Evolutionary conservation across 1,284 basidiomycete species (phyloP).

Genomic region (Ganoderma multipileum): DNA sequence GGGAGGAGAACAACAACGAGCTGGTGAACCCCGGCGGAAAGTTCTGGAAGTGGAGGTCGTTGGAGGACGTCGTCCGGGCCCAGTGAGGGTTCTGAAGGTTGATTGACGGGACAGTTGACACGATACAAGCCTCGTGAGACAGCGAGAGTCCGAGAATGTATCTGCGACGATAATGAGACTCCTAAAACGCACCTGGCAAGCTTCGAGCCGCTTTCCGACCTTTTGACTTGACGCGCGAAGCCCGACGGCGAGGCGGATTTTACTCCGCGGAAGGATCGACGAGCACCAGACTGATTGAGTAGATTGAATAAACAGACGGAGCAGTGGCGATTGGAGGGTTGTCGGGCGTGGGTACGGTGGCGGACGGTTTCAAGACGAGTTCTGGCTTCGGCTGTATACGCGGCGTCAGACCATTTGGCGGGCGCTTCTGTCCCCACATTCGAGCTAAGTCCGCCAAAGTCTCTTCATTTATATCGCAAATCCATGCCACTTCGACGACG

Average conservation of each 20-base stretch:
- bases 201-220: neutral
- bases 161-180: neutral
- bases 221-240: neutral
- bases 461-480: neutral
- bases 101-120: neutral
- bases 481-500: neutral
- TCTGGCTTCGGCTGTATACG: neutral
- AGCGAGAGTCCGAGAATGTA: neutral
- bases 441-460: neutral
- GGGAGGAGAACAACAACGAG: slow-evolving; percentile 36
- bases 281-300: neutral
- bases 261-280: neutral
- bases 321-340: neutral
- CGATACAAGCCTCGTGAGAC: neutral
- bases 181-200: neutral
- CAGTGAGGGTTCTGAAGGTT: slow-evolving; percentile 4
- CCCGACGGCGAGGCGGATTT: neutral
- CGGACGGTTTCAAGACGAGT: neutral
- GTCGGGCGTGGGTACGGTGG: neutral
- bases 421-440: neutral
- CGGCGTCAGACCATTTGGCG: neutral
- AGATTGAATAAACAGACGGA: neutral
- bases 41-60: slow-evolving; percentile 40
- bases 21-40: slow-evolving; percentile 37
- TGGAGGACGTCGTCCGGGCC: slow-evolving; percentile 31